Evolutionary conservation across 2,329 filamentous ascomycete species (phyloP).

Genomic region (Clonostachys byssicola): DNA sequence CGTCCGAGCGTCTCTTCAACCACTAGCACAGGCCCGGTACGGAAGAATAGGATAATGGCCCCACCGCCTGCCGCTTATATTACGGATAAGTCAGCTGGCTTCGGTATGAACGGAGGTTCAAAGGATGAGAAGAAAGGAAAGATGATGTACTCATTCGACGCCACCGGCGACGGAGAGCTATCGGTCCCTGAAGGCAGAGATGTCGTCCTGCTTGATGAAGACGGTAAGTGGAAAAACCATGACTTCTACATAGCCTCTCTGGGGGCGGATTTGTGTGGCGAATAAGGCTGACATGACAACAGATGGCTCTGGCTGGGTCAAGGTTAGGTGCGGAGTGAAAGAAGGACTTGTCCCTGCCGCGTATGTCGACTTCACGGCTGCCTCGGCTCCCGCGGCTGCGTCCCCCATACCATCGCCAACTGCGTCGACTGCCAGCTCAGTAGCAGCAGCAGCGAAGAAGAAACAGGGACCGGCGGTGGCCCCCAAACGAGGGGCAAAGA

Average conservation of each 20-base stretch:
- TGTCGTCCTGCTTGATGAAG: constrained; percentile 74
- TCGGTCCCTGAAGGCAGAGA: constrained; percentile 76
- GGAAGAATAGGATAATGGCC: constrained; percentile 74
- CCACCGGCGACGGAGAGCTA: constrained; percentile 75
- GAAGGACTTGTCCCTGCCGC: constrained; percentile 84
- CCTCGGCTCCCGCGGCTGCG: constrained; percentile 26
- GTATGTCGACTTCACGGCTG: constrained; percentile 69
- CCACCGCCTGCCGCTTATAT: constrained; percentile 83
- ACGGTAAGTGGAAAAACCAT: constrained; percentile 59
- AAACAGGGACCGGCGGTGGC: constrained; percentile 92
- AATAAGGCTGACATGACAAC: constrained; percentile 7
- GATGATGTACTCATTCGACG: constrained; percentile 88
- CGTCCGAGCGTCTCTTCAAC: constrained; percentile 16
- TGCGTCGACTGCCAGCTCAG: constrained; percentile 65
- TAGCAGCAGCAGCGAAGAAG: constrained; percentile 42
- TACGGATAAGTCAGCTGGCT: constrained; percentile 54
- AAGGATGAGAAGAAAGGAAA: constrained; percentile 61
- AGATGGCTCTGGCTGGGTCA: constrained; percentile 93
- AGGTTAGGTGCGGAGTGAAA: constrained; percentile 68
- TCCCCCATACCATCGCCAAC: constrained; percentile 63
- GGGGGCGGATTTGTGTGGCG: not conserved
- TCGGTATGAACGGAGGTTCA: constrained; percentile 34
- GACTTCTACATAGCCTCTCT: not conserved
- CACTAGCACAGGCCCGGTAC: constrained; percentile 19
- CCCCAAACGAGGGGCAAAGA: constrained; percentile 86